A percentile compares a stretch with the other conserved stretches of the same genome.
These are phyloP conservation scores for Albophoma yamanashiensis DNA, from an alignment of 2,329 filamentous ascomycete genomes.

Conservation along the genomic window DNA sequence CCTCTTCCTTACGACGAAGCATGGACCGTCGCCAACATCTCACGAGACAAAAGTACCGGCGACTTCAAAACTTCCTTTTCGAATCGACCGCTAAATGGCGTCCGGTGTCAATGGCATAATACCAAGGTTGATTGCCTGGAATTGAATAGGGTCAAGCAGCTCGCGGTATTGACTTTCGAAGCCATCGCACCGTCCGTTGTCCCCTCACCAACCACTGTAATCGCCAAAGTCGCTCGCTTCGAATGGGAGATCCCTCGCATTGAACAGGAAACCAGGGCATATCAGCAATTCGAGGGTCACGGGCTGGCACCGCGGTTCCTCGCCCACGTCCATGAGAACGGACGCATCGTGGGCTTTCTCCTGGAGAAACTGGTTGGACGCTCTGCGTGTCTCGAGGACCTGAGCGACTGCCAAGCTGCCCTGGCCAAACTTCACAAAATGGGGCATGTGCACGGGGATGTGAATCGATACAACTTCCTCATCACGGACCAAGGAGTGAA, in stretches of 20 bases:
- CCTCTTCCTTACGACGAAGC: slow-evolving; percentile 12
- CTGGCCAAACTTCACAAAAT: too few species aligned
- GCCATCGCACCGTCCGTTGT: slow-evolving; percentile 9
- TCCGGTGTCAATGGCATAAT: slow-evolving; percentile 14
- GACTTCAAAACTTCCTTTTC: slow-evolving; percentile 14
- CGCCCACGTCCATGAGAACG: slow-evolving; percentile 21
- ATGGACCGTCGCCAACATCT: slow-evolving; percentile 15
- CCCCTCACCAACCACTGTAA: slow-evolving; percentile 1
- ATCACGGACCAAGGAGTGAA: too few species aligned
- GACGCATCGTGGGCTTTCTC: slow-evolving; percentile 23
- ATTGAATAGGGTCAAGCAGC: slow-evolving; percentile 13
- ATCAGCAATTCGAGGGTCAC: slow-evolving; percentile 14
- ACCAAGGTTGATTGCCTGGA: slow-evolving; percentile 13
- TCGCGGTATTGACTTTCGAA: slow-evolving; percentile 15
- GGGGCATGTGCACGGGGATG: too few species aligned
- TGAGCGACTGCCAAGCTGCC: slow-evolving; percentile 1
- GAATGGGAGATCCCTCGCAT: slow-evolving; percentile 21
- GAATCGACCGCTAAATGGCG: slow-evolving; percentile 11
- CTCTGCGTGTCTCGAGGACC: slow-evolving; percentile 14
- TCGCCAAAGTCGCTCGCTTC: slow-evolving; percentile 22
- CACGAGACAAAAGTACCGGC: slow-evolving; percentile 12
- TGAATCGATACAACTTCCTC: too few species aligned
- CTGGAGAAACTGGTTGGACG: slow-evolving; percentile 21
- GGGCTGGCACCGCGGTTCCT: slow-evolving; percentile 21
- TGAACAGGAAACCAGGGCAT: slow-evolving; percentile 19